Percentiles rank a stretch among this genome's conserved stretches.
These are phyloP conservation scores for Mycena kentingensis DNA, from an alignment of 768 basidiomycete species.

Conservation along the genomic window DNA sequence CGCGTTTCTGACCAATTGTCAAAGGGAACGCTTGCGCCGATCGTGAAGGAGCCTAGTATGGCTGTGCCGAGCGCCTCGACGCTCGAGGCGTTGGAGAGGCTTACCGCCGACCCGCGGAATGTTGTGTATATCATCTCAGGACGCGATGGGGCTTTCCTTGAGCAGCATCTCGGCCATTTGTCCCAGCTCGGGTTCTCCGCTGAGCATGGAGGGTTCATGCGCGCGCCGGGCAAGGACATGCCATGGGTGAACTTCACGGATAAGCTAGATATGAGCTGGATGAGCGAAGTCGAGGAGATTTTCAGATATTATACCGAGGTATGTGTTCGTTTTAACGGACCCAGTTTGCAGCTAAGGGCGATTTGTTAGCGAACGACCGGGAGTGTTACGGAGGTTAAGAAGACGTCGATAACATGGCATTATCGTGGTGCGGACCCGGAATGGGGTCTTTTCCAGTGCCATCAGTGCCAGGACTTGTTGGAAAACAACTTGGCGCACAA, in stretches of 20 bases:
- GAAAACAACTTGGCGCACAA: slow-evolving; percentile 94
- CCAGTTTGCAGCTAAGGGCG: slow-evolving; percentile 12
- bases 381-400: slow-evolving; percentile 95
- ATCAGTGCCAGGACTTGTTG: slow-evolving; percentile 93
- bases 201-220: slow-evolving; percentile 94
- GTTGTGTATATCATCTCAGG: slow-evolving; percentile 97
- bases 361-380: slow-evolving; percentile 77
- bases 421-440: slow-evolving; percentile 92
- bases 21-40: slow-evolving; percentile 94
- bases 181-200: slow-evolving; percentile 85
- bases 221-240: slow-evolving; percentile 57
- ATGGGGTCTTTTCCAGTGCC: slow-evolving; percentile 95
- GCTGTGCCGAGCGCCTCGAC: slow-evolving; percentile 79
- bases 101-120: slow-evolving; percentile 83
- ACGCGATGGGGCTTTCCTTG: slow-evolving; percentile 89
- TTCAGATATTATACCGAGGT: slow-evolving; percentile 96
- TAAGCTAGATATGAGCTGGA: slow-evolving; percentile 95
- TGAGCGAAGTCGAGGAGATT: slow-evolving; percentile 92
- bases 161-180: slow-evolving; percentile 87
- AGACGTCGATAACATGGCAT: slow-evolving; percentile 98
- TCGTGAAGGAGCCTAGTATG: slow-evolving; percentile 90
- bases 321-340: slow-evolving; percentile 23
- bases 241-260: slow-evolving; percentile 91
- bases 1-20: slow-evolving; percentile 1
- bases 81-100: slow-evolving; percentile 68